Evolutionary conservation across 176 grass and related monocot species (phyloP), one percentile per base, ranked within the genome.

Genomic region (Eleusine coracana): DNA sequence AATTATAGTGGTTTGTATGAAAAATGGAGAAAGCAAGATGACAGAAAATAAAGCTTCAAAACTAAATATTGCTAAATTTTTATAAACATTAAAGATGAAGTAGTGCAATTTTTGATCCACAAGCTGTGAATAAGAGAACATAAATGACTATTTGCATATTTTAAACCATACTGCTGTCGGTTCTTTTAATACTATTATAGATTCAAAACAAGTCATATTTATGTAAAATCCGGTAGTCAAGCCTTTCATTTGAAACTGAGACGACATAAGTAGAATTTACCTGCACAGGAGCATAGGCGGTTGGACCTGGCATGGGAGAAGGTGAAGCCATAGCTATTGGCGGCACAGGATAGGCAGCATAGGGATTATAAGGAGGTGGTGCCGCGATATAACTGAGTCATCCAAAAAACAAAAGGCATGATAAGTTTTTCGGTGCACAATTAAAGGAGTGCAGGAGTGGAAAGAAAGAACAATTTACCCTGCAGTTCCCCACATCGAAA

Each of bases 201-300:
- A 14, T 51, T 76, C 14, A 21, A 70, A 37, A 75, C 42, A 54
- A 29, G 28, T 55, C 46, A 37, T 34, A 23, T 55, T 37, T 5
- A 76, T 28, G 25, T 12, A 7, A 83, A 84, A 36, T 9, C 16
- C 63, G 46, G 66, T 62, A 76, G 11, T 5, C 14, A 9, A 78
- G 50, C 7, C 3, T 80, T 54, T 13, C 27, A 40, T 52, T 50
- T 52, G 15, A 23, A 34, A 80, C 23, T 25, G 6, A 54, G 1
- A 37, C 10, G 66, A 56, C 11, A 86, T 81, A 82, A 86, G 45
- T 60, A 8, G 56, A 72, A 60, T 87, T 68, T 70, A 99, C 97
- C 97, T 96, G 93, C 77, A 99, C 93, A 83, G 93, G 97, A 79
- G 93, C 97, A 92, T 99, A 99, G 67, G 89, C 87, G 68, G 86